Conservation (phyloP, 2,329 filamentous ascomycete species). For the Cephalotrichum gorgonifer region DNA sequence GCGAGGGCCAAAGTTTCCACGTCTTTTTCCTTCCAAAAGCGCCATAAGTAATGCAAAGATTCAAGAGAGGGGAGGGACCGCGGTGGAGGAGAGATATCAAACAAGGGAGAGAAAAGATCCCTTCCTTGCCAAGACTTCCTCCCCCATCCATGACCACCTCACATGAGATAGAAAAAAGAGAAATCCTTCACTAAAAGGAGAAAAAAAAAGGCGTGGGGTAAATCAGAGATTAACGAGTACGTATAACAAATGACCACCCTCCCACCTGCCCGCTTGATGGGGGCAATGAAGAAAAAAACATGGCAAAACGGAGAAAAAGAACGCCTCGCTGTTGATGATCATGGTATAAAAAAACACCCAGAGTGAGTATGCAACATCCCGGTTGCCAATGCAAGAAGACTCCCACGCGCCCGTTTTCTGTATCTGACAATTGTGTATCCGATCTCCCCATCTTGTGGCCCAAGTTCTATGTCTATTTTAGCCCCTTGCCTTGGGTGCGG, state of each 20-base stretch:
- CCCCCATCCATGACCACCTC: neutral
- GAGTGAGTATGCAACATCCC: neutral
- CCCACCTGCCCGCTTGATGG: too few species aligned
- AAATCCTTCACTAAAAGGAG: neutral
- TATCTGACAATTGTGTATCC: neutral
- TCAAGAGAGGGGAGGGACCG: neutral
- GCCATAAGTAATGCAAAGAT: neutral
- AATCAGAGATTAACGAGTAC: too few species aligned
- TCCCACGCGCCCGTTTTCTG: neutral
- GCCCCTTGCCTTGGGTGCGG: neutral
- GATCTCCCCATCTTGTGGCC: too few species aligned
- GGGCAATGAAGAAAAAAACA: slow-evolving; percentile 1
- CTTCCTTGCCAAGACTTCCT: neutral
- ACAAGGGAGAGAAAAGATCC: too few species aligned
- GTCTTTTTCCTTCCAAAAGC: neutral
- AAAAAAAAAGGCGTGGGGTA: too few species aligned
- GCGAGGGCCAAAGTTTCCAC: neutral
- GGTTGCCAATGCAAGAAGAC: neutral
- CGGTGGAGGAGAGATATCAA: too few species aligned
- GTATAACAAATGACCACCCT: too few species aligned
- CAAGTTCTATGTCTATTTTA: neutral
- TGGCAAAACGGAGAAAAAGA: neutral
- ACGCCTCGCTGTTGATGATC: neutral
- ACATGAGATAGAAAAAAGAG: neutral
- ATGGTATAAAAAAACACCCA: neutral